These are phyloP conservation scores for Ceratobasidium sp. DNA, from an alignment of 1,284 basidiomycete species.

Conservation along the genomic window DNA sequence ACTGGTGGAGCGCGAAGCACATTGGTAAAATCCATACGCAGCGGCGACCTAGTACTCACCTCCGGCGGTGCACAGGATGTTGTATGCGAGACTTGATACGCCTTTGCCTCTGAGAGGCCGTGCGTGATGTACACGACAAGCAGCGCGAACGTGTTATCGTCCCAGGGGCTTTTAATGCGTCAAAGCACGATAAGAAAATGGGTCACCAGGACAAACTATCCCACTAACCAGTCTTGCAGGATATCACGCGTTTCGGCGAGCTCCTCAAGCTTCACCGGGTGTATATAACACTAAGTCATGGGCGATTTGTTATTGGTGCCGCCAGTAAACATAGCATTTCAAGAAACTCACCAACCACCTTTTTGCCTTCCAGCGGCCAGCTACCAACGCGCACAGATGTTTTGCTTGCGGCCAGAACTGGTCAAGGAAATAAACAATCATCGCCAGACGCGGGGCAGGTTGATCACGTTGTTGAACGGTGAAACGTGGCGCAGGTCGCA, in stretches of 20 bases:
- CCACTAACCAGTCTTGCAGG: conserved; percentile 3
- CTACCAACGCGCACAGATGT: background rate
- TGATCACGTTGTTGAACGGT: background rate
- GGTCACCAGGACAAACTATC: background rate
- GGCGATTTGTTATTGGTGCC: background rate
- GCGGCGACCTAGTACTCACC: background rate
- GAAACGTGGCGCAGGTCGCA: background rate
- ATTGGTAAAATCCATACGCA: background rate
- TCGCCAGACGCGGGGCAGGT: conserved; percentile 7
- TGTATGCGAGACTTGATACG: background rate
- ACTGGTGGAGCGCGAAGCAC: no score
- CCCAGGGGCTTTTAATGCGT: background rate
- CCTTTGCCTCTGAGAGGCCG: background rate
- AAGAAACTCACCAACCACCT: conserved; percentile 17
- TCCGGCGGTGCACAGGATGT: background rate
- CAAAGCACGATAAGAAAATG: background rate
- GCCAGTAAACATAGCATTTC: background rate
- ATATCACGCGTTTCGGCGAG: background rate
- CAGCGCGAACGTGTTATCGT: background rate
- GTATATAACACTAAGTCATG: background rate
- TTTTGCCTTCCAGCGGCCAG: background rate
- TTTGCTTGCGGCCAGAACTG: conserved; percentile 28
- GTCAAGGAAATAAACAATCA: conserved; percentile 19
- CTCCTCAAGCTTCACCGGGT: conserved; percentile 18
- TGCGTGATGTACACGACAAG: conserved; percentile 11